Percentiles rank a stretch among this genome's conserved stretches.
phyloP scores from a whole-genome alignment of 306 rosid species.

The Prunus dulcis region DNA sequence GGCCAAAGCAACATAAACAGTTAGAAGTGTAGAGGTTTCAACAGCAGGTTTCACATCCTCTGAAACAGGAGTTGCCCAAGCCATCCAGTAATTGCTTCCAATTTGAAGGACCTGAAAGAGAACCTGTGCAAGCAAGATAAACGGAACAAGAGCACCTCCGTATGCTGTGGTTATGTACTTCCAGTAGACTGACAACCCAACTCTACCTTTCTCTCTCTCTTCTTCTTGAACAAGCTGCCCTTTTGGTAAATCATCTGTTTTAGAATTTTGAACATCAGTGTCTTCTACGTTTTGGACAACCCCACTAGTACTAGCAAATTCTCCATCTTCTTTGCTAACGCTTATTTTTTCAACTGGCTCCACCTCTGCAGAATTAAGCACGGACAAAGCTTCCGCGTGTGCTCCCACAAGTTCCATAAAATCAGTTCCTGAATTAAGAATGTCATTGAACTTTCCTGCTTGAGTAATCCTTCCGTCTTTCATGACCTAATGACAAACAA shows the following conservation, averaged over 20 bases:
- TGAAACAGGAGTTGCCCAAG: constrained; percentile 83
- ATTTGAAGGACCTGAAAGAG: constrained; percentile 76
- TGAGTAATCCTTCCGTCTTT: constrained; percentile 74
- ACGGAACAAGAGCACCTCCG: constrained; percentile 80
- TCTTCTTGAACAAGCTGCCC: constrained; percentile 88
- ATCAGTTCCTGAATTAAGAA: constrained; percentile 62
- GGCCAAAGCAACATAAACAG: constrained; percentile 63
- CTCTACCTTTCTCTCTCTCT: constrained; percentile 89
- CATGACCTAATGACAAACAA: constrained; percentile 56
- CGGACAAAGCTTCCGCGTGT: constrained; percentile 73
- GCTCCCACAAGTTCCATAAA: constrained; percentile 89
- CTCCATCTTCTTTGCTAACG: constrained; percentile 25
- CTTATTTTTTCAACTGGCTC: constrained; percentile 19
- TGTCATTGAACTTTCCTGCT: constrained; percentile 66
- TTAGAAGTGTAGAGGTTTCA: constrained; percentile 39
- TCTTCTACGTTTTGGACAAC: constrained; percentile 33
- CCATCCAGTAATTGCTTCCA: constrained; percentile 95
- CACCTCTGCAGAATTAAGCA: constrained; percentile 43
- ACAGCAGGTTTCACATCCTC: constrained; percentile 50
- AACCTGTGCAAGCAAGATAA: constrained; percentile 60
- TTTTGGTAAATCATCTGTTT: constrained; percentile 34
- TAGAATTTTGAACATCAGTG: constrained; percentile 29
- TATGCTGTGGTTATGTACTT: constrained; percentile 64
- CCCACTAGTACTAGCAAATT: constrained; percentile 16
- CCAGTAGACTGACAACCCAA: constrained; percentile 71